A percentile compares a stretch with the other conserved stretches of the same genome.
phyloP scores from a whole-genome alignment of 2,329 filamentous ascomycete species.

The Spiromastix sp. region DNA sequence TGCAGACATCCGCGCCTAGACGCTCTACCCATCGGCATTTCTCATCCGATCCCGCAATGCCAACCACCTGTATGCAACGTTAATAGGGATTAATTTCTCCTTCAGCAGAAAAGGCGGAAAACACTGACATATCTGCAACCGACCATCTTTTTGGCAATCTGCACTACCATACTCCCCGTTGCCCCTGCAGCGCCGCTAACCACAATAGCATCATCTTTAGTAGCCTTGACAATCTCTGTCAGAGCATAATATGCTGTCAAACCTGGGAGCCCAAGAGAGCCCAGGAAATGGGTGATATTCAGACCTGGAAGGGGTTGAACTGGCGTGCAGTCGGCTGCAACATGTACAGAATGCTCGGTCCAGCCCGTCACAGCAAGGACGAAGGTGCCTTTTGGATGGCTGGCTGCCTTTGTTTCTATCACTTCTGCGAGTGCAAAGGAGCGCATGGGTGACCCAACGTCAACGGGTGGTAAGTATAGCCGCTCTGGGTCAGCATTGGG shows the following conservation, averaged over 20 bases:
- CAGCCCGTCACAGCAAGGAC: not conserved
- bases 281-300: not conserved
- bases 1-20: conserved; percentile 55
- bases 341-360: not conserved
- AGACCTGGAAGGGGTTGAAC: not conserved
- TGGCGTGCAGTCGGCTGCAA: not conserved
- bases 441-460: not conserved
- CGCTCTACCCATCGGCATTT: conserved; percentile 59
- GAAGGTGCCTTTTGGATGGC: not conserved
- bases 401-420: not conserved
- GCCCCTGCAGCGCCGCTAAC: conserved; percentile 70
- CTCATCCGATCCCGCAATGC: conserved; percentile 55
- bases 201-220: conserved; percentile 62
- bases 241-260: not conserved
- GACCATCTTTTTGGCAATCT: conserved; percentile 61
- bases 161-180: conserved; percentile 64
- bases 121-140: too few relatives aligned
- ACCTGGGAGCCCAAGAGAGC: not conserved
- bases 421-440: not conserved
- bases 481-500: not conserved
- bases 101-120: too few relatives aligned
- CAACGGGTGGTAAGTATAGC: not conserved
- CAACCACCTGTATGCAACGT: conserved; percentile 50
- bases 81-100: too few relatives aligned
- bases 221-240: conserved; percentile 15